Evolutionary conservation across 306 rosid genomes (phyloP), one percentile per base, ranked within the genome.

Genomic region (Dalbergia cochinchinensis): DNA sequence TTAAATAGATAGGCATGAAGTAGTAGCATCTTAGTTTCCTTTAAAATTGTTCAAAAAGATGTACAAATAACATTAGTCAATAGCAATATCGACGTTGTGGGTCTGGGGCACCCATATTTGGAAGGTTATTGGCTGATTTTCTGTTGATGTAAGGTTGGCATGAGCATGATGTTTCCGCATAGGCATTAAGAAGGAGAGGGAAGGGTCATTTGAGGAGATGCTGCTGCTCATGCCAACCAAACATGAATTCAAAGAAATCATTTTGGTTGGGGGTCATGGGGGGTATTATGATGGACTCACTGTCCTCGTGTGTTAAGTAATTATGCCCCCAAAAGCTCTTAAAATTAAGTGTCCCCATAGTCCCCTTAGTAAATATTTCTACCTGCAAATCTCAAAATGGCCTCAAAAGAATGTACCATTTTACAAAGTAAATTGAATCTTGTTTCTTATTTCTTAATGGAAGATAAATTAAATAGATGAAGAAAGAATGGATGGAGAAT

Each of bases 101-200:
- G 53, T 42, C 48, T 12, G 48, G 12, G 48, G 48, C 11, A 3
- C n/a, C 15, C 53, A 47, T 1, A 10, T 10, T 47, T 3, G 53
- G 15, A 47, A 47, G 14, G 53, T 47, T 47, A 47, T 47, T 11
- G 53, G 15, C 4, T 47, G 53, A 18, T 34, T 8, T n/a, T 37
- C 3, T 33, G 65, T 75, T 88, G 86, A 87, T 83, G 88, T 72
- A 87, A 86, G 85, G 19, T 77, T 67, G 85, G 71, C 90, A 80
- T 88, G 87, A 82, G 84, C 88, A 69, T 86, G 91, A 88, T 83
- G 89, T 69, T 53, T 19, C 65, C 69, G 14, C 8, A 75, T 45
- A 53, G 69, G 10, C 65, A 71, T 16, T 7, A 16, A 44, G 68
- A 75, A 44, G 71, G 79, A 61, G 78, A 82, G 42, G 59, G 78